Evolutionary conservation across 495 filamentous ascomycete genomes (phyloP), one percentile per base, ranked within the genome.

Genomic region (Talaromyces borbonicus): DNA sequence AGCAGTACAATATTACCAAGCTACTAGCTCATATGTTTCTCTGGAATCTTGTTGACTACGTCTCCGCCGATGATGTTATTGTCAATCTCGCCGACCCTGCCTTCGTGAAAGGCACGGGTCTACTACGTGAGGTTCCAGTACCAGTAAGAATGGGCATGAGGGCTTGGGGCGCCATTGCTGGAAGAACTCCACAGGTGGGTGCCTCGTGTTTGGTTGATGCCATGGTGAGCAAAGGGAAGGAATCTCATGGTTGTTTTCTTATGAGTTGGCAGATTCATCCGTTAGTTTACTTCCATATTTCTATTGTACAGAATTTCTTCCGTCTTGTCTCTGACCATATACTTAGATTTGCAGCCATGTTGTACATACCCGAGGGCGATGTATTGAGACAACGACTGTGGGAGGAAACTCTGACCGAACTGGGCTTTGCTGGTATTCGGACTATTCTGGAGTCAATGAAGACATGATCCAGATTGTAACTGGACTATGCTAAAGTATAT

Each of bases 11-110:
- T 16, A 7, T 35, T 5, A 35, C 31, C 31, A 35, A 35, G n/a
- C 4, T 35, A 16, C 31, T 35, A 1, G 30, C 6, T 35, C 31
- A 35, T 35, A 54, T 73, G 45, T 73, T 69, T 43, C 45, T 68
- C 8, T 65, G 51, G 44, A 67, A 69, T 19, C 57, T 73, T 1
- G 53, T 60, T 25, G 58, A 72, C 11, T 61, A 60, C 41, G 63
- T 73, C 12, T 61, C 53, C 2, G 62, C 24, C 18, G 55, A 70
- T 31, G 71, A 74, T 24, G 64, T 74, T 0, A 54, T 74, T 15
- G 54, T 77, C 18, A 75, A 75, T 50, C 39, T 71, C 1, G 68
- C 62, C 1, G 63, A 72, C 23, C 69, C 70, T 0, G 72, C 63
- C 16, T 63, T 59, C 38, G 57, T 56, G 7, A 65, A 64, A 37